phyloP scores from a whole-genome alignment of 257 asterid genomes.

The Solanum commersonii region DNA sequence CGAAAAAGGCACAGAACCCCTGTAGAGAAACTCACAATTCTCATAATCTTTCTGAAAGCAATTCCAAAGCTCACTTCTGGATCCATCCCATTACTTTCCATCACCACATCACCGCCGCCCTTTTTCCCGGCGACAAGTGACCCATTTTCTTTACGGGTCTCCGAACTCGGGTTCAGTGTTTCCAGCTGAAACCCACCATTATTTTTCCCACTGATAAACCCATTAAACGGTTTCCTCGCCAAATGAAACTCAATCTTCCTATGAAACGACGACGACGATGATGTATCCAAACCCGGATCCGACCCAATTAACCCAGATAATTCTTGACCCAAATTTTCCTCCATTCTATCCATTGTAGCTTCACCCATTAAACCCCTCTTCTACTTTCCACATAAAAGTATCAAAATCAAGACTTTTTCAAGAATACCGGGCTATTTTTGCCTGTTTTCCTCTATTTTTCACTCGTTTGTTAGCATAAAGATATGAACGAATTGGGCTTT shows the following conservation, averaged over 20 bases:
- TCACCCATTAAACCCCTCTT: conserved; percentile 1
- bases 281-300: conserved; percentile 11
- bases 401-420: no score
- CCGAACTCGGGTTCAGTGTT: conserved; percentile 46
- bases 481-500: background rate
- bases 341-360: background rate
- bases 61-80: conserved; percentile 66
- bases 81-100: conserved; percentile 45
- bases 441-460: background rate
- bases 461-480: background rate
- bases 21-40: conserved; percentile 58
- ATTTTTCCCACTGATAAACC: conserved; percentile 32
- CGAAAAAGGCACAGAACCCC: background rate
- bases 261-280: conserved; percentile 30
- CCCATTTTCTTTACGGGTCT: conserved; percentile 16
- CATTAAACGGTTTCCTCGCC: conserved; percentile 54
- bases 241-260: conserved; percentile 69
- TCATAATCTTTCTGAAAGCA: conserved; percentile 71
- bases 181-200: conserved; percentile 81
- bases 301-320: background rate
- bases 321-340: conserved; percentile 2
- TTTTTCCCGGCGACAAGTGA: background rate
- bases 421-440: background rate
- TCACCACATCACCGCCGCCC: background rate
- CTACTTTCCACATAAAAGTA: background rate